Base-by-base conservation (phyloP, 768 basidiomycete species). In the Kondoa malvinella region DNA sequence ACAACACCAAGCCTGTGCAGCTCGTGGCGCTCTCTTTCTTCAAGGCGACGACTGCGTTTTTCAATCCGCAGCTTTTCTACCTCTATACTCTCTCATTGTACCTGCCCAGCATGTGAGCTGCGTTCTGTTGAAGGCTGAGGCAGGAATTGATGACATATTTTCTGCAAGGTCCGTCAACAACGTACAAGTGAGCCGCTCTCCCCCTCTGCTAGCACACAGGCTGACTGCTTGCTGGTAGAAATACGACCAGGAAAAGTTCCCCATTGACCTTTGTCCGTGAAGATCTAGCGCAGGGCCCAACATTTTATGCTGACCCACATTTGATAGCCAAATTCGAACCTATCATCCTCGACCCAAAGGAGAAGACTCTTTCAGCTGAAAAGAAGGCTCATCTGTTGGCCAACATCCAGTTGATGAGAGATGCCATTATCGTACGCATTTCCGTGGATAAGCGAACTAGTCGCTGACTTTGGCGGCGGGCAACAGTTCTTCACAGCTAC, bases 321-420 rank as follows among this genome's bases (percentile, higher is more conserved):
- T 50, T 21, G 21, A 8, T 21, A 50, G 82, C 79, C 68, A 79
- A 84, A 72, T 87, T 85, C 80, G 85, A 87, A 78, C 85, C 85
- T 78, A 78, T 91, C 70, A 79, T 80, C 59, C 84, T 92, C 66
- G 88, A 91, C 78, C 85, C 87, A 3, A 78, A 80, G 50, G 83
- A 85, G 65, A 80, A 84, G 16, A 79, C 81, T 73, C 81, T 91
- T 59, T 81, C 84, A 0, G 74, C 76, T n/a, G 84, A 86, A 67
- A 82, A 92, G 75, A 84, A 81, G 73, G 72, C 80, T 1, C 78
- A 77, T 21, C 79, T 92, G 71, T 76, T 80, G 71, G 77, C 80
- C 66, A 92, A 92, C 77, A 87, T 90, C 73, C 83, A 86, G 75
- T 81, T 91, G 31, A 80, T 89, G 69, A 85, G 89, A 64, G 89